Conservation (phyloP, 305 asterid genomes). For the Fraxinus floribunda region DNA sequence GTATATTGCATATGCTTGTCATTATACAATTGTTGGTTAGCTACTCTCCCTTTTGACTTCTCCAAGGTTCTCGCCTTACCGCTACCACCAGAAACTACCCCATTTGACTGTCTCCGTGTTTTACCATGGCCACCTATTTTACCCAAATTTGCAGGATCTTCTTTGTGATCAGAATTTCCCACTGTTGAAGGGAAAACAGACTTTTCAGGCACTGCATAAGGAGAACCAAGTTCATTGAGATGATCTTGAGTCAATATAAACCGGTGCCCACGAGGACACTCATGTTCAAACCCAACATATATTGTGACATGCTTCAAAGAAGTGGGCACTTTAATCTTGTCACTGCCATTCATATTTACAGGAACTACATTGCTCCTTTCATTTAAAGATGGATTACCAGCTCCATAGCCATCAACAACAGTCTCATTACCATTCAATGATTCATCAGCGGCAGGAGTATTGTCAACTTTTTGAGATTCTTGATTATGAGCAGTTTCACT, state of each 20-base stretch:
- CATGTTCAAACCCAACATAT: conserved; percentile 86
- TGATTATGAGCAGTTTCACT: conserved; percentile 41
- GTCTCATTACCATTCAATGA: conserved; percentile 30
- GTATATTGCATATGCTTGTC: conserved; percentile 45
- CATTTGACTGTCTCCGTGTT: conserved; percentile 62
- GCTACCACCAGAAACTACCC: conserved; percentile 38
- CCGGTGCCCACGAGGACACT: conserved; percentile 93
- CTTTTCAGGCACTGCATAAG: conserved; percentile 58
- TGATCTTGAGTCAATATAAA: conserved; percentile 71
- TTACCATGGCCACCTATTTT: conserved; percentile 58
- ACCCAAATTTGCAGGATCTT: conserved; percentile 47
- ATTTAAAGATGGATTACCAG: conserved; percentile 45
- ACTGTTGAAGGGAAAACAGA: conserved; percentile 32
- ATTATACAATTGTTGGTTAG: conserved; percentile 36
- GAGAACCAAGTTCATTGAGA: conserved; percentile 69
- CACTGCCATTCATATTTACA: conserved; percentile 27
- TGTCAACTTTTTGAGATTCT: conserved; percentile 38
- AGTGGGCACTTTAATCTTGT: conserved; percentile 34
- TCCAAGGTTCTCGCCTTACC: conserved; percentile 48
- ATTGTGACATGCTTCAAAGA: conserved; percentile 42
- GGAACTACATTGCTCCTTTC: conserved; percentile 45
- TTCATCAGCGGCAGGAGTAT: conserved; percentile 34
- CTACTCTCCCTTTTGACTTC: conserved; percentile 55
- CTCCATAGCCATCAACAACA: conserved; percentile 27
- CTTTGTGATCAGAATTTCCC: conserved; percentile 50